These are phyloP conservation scores for Candida michaelii DNA, from an alignment of 805 yeast species.

Conservation along the genomic window DNA sequence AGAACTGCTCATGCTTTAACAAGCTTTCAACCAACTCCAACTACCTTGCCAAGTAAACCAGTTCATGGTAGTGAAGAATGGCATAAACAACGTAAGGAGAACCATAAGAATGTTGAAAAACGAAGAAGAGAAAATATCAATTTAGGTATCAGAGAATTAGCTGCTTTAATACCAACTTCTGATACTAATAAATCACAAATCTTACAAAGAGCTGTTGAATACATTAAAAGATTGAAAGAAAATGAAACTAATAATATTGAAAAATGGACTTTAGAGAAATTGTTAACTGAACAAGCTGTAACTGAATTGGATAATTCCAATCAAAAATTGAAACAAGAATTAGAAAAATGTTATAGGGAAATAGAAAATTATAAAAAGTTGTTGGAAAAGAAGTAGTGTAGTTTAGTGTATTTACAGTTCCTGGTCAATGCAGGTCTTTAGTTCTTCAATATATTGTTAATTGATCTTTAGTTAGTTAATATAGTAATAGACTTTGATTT, in stretches of 20 bases:
- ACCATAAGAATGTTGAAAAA: slow-evolving; percentile 94
- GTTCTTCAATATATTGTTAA: background rate
- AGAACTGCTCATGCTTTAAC: slow-evolving; percentile 16
- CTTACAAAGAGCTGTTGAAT: slow-evolving; percentile 83
- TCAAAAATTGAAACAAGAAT: slow-evolving; percentile 82
- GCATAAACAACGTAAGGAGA: slow-evolving; percentile 79
- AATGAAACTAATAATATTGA: slow-evolving; percentile 87
- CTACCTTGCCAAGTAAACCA: slow-evolving; percentile 47
- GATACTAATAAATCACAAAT: slow-evolving; percentile 92
- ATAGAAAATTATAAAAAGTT: slow-evolving; percentile 74
- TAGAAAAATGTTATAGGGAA: slow-evolving; percentile 90
- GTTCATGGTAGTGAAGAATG: slow-evolving; percentile 78
- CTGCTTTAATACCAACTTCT: slow-evolving; percentile 73
- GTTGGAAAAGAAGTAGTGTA: slow-evolving; percentile 16
- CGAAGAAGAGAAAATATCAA: slow-evolving; percentile 88
- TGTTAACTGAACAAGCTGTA: slow-evolving; percentile 87
- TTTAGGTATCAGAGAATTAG: slow-evolving; percentile 78
- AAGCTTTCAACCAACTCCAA: slow-evolving; percentile 27
- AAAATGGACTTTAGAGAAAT: slow-evolving; percentile 92
- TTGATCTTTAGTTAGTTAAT: no score
- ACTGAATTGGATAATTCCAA: slow-evolving; percentile 81
- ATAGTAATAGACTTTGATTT: no score
- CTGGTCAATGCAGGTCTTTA: no score
- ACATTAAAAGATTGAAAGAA: slow-evolving; percentile 84
- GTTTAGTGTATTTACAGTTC: slow-evolving; percentile 3